Percentiles rank a stretch among this genome's conserved stretches.
phyloP scores from a whole-genome alignment of 768 basidiomycete genomes.

The Phlegmacium glaucopus region DNA sequence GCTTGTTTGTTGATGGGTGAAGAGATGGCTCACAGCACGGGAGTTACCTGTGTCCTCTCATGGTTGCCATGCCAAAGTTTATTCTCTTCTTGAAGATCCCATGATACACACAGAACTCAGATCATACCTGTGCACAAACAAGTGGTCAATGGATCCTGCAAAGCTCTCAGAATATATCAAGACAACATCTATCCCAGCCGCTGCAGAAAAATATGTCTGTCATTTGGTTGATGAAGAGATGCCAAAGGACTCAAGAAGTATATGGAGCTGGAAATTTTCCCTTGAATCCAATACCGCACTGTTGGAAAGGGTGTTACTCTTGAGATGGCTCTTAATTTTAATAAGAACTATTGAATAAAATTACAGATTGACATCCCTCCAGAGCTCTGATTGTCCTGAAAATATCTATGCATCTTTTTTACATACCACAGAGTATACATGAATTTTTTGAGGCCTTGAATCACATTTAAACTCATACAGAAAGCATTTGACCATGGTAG shows the following conservation, averaged over 20 bases:
- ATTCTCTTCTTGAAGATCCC: slow-evolving; percentile 26
- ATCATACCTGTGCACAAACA: slow-evolving; percentile 27
- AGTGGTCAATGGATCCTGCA: slow-evolving; percentile 32
- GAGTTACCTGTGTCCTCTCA: slow-evolving; percentile 19
- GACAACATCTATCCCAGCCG: slow-evolving; percentile 20
- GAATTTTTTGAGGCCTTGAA: too few relatives aligned
- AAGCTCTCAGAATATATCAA: slow-evolving; percentile 28
- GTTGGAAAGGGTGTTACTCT: too few relatives aligned
- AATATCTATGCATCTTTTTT: too few relatives aligned
- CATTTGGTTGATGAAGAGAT: slow-evolving; percentile 29
- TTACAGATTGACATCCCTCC: too few relatives aligned
- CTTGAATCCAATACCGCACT: too few relatives aligned
- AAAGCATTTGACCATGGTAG: too few relatives aligned
- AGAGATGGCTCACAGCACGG: slow-evolving; percentile 19
- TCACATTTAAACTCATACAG: too few relatives aligned
- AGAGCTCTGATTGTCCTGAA: too few relatives aligned
- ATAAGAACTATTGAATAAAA: too few relatives aligned
- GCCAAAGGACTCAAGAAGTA: slow-evolving; percentile 31
- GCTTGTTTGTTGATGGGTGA: slow-evolving; percentile 22
- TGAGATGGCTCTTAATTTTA: too few relatives aligned
- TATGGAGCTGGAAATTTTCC: too few relatives aligned
- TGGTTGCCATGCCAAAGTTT: slow-evolving; percentile 24
- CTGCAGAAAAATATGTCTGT: slow-evolving; percentile 25
- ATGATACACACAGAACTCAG: slow-evolving; percentile 22
- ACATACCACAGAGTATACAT: too few relatives aligned